Conservation (phyloP, 257 asterid species). For the Orobanche coerulescens region DNA sequence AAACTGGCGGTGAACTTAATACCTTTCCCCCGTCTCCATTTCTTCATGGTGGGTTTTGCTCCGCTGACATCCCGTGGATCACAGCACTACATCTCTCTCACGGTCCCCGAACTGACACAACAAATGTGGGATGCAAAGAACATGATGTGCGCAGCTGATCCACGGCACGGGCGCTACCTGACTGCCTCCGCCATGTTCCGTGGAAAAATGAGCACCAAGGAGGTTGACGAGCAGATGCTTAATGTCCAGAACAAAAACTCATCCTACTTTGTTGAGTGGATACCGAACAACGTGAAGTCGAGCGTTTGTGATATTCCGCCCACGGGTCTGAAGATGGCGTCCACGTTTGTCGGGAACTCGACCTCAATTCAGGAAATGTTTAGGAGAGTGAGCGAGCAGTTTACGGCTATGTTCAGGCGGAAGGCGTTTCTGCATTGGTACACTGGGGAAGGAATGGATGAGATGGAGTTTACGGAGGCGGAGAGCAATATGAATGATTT, state of each 20-base stretch:
- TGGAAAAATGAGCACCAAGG: slow-evolving; percentile 89
- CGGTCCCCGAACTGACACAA: slow-evolving; percentile 80
- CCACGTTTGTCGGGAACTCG: slow-evolving; percentile 72
- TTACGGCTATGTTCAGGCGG: slow-evolving; percentile 82
- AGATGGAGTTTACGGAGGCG: slow-evolving; percentile 86
- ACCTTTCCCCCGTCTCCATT: slow-evolving; percentile 89
- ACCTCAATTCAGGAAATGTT: slow-evolving; percentile 88
- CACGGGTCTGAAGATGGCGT: slow-evolving; percentile 67
- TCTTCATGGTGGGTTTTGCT: slow-evolving; percentile 91
- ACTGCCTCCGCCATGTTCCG: slow-evolving; percentile 87
- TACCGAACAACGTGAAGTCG: slow-evolving; percentile 82
- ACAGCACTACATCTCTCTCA: slow-evolving; percentile 78
- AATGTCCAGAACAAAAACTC: slow-evolving; percentile 92
- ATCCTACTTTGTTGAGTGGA: slow-evolving; percentile 84
- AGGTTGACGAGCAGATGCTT: slow-evolving; percentile 87
- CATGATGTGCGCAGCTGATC: slow-evolving; percentile 97
- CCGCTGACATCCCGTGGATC: slow-evolving; percentile 89
- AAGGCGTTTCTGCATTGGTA: slow-evolving; percentile 96
- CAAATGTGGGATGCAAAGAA: slow-evolving; percentile 91
- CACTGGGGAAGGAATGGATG: slow-evolving; percentile 91
- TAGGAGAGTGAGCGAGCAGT: slow-evolving; percentile 86
- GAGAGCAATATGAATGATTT: slow-evolving; percentile 88
- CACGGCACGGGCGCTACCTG: slow-evolving; percentile 80
- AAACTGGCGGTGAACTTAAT: slow-evolving; percentile 78
- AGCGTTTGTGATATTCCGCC: slow-evolving; percentile 84